These are phyloP conservation scores for Tetrahymena malaccensis DNA, from an alignment of 73 alveolate species.

Conservation along the genomic window DNA sequence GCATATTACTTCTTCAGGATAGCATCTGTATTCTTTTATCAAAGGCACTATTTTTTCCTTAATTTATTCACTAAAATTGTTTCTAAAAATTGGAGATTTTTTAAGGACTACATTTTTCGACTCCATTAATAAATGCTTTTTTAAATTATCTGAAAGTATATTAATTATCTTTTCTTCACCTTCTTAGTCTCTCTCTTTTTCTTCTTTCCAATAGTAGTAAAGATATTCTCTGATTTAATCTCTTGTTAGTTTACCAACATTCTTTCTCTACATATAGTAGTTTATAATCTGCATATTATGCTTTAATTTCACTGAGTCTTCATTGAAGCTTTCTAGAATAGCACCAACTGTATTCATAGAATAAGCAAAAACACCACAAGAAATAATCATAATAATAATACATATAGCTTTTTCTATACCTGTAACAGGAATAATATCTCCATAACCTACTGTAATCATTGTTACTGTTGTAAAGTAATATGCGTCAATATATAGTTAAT, in stretches of 20 bases:
- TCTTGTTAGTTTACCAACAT: neutral
- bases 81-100: neutral
- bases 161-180: neutral
- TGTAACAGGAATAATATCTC: constrained; percentile 53
- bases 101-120: neutral
- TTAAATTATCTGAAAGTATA: neutral
- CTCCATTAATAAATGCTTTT: neutral
- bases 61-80: neutral
- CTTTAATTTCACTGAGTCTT: neutral
- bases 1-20: neutral
- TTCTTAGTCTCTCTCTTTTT: neutral
- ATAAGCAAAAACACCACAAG: constrained; percentile 44
- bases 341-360: neutral
- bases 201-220: neutral
- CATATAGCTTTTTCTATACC: constrained; percentile 41
- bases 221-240: neutral
- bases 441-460: constrained; percentile 72
- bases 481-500: constrained; percentile 39
- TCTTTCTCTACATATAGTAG: neutral
- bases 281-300: neutral
- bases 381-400: constrained; percentile 49
- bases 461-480: constrained; percentile 67
- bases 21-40: neutral
- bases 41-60: neutral
- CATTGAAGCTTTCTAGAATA: neutral